phyloP scores from a whole-genome alignment of 1,139 yeast genomes.

The Diutina scorzettiae region DNA sequence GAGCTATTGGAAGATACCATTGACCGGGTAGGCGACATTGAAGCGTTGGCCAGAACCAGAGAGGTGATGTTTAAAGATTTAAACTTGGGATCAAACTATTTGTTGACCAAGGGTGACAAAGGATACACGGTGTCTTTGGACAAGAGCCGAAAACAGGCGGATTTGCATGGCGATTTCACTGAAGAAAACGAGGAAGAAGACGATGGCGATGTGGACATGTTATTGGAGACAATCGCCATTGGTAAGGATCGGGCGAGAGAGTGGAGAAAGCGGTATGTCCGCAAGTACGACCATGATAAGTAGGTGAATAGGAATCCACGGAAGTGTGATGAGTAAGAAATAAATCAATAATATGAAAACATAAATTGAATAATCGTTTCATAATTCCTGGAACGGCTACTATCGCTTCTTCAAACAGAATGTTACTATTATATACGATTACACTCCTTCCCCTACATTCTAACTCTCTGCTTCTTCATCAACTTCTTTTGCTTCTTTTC shows the following conservation, averaged over 20 bases:
- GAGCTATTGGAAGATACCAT: slow-evolving; percentile 56
- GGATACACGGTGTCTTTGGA: slow-evolving; percentile 13
- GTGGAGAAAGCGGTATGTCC: slow-evolving; percentile 1
- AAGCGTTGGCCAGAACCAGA: slow-evolving; percentile 68
- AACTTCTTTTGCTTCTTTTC: slow-evolving; percentile 5
- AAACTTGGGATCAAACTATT: slow-evolving; percentile 37
- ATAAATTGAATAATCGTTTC: too few species aligned
- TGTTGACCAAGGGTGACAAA: slow-evolving; percentile 9
- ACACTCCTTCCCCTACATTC: not conserved
- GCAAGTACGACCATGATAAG: too few species aligned
- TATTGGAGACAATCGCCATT: slow-evolving; percentile 28
- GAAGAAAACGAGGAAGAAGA: slow-evolving; percentile 16
- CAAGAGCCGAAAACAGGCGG: slow-evolving; percentile 11
- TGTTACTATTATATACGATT: not conserved
- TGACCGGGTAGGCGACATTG: slow-evolving; percentile 67
- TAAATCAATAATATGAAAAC: too few species aligned
- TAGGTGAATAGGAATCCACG: too few species aligned
- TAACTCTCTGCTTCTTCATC: slow-evolving; percentile 5
- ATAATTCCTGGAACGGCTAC: too few species aligned
- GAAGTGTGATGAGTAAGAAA: too few species aligned
- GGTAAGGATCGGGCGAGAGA: not conserved
- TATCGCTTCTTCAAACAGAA: too few species aligned
- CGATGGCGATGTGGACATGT: slow-evolving; percentile 21
- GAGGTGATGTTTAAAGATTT: slow-evolving; percentile 70
- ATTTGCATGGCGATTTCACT: slow-evolving; percentile 8